These are phyloP conservation scores for Cryptococcus sp. DNA, from an alignment of 1,284 basidiomycete species.

Conservation along the genomic window DNA sequence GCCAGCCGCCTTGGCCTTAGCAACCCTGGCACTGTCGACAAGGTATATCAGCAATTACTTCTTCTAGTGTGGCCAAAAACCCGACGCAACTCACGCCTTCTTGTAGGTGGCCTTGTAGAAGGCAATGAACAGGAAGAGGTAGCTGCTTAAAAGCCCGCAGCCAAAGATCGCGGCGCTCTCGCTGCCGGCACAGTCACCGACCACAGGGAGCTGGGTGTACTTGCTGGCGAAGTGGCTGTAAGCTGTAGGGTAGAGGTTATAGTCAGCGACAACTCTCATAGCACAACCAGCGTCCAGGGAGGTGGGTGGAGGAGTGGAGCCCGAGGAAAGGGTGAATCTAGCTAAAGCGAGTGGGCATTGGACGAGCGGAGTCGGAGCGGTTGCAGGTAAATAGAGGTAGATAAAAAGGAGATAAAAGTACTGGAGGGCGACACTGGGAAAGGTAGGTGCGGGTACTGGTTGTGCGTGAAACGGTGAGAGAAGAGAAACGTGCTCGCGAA, in stretches of 20 bases:
- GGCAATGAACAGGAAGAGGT: constrained; percentile 81
- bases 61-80: not conserved
- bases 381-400: not conserved
- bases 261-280: constrained; percentile 9
- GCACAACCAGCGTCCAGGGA: constrained; percentile 17
- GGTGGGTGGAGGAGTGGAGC: constrained; percentile 1
- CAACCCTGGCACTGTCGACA: constrained; percentile 27
- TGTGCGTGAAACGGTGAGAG: constrained; percentile 55
- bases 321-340: not conserved
- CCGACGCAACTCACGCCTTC: constrained; percentile 28
- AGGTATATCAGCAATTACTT: not conserved
- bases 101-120: constrained; percentile 53
- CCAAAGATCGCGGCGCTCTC: constrained; percentile 86
- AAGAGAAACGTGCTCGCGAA: constrained; percentile 73
- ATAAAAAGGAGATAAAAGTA: constrained; percentile 20
- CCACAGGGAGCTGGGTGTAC: constrained; percentile 65
- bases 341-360: not conserved
- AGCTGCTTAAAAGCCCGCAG: constrained; percentile 80
- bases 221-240: constrained; percentile 74
- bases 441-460: constrained; percentile 63
- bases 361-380: not conserved
- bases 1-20: constrained; percentile 22
- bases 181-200: constrained; percentile 81
- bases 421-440: constrained; percentile 50
- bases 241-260: constrained; percentile 48